Conservation (phyloP, 306 rosid species). For the Vigna unguiculata region DNA sequence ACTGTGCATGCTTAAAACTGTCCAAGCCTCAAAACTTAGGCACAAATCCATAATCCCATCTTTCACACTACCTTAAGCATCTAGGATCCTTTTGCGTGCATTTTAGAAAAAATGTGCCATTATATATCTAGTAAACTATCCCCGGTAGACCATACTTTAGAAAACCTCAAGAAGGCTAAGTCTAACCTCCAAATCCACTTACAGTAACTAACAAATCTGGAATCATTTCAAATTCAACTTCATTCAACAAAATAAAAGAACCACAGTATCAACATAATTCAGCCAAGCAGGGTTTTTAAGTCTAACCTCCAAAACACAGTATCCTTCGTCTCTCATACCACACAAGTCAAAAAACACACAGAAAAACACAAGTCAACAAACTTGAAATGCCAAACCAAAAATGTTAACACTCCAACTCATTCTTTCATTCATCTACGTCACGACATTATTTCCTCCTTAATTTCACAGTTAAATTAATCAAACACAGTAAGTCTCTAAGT, state of each 20-base stretch:
- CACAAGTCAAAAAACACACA: constrained; percentile 25
- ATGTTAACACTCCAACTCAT: neutral
- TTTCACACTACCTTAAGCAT: constrained; percentile 1
- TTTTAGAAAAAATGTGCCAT: neutral
- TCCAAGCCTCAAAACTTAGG: constrained; percentile 14
- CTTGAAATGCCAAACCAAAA: constrained; percentile 8
- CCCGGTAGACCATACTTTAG: neutral
- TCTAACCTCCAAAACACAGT: too few species aligned
- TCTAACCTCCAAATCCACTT: neutral
- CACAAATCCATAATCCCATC: constrained; percentile 23
- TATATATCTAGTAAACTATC: neutral
- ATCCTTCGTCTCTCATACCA: too few species aligned
- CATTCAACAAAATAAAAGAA: neutral
- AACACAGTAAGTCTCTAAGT: constrained; percentile 1
- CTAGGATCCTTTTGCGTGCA: neutral
- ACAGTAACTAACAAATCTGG: neutral
- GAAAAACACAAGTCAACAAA: neutral
- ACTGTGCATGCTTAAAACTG: neutral
- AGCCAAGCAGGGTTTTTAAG: too few species aligned
- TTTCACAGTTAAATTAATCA: neutral
- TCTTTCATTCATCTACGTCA: neutral
- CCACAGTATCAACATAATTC: neutral
- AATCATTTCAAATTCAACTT: neutral
- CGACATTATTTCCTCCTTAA: too few species aligned
- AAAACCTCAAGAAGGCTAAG: neutral